phyloP scores from a whole-genome alignment of 768 basidiomycete species.

The Kondoa malvinella region DNA sequence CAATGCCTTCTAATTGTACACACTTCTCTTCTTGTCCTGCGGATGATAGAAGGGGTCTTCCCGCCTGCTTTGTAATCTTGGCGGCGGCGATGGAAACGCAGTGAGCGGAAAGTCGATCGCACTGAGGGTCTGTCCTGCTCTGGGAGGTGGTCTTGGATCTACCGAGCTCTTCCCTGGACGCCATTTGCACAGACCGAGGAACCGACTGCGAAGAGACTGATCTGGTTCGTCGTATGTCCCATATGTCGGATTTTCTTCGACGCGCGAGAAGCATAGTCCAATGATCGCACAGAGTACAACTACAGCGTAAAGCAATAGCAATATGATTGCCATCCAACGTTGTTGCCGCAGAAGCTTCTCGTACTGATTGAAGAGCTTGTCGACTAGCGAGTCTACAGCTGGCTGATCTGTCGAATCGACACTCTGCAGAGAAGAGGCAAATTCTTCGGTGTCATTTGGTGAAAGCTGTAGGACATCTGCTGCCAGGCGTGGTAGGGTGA shows the following conservation, averaged over 20 bases:
- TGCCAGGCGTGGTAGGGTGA: conserved; percentile 44
- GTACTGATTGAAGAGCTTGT: not conserved
- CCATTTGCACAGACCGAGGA: not conserved
- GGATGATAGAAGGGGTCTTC: no score
- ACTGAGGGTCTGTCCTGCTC: no score
- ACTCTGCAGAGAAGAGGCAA: not conserved
- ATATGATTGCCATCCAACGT: not conserved
- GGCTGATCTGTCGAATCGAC: not conserved
- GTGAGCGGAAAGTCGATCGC: no score
- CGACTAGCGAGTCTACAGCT: not conserved
- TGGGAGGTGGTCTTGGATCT: no score
- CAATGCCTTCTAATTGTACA: no score
- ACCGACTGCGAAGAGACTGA: not conserved
- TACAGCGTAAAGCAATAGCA: not conserved
- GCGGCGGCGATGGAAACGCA: no score
- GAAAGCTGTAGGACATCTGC: not conserved
- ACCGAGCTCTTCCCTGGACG: no score
- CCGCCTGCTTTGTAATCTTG: no score
- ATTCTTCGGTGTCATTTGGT: not conserved
- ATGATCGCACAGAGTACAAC: not conserved
- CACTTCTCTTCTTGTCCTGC: no score
- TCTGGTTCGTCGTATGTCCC: no score
- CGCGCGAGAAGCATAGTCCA: not conserved
- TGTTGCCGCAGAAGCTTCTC: not conserved
- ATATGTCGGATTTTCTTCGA: not conserved